Evolutionary conservation across 495 filamentous ascomycete species (phyloP), one percentile per base, ranked within the genome.

Genomic region (Cudoniella acicularis): DNA sequence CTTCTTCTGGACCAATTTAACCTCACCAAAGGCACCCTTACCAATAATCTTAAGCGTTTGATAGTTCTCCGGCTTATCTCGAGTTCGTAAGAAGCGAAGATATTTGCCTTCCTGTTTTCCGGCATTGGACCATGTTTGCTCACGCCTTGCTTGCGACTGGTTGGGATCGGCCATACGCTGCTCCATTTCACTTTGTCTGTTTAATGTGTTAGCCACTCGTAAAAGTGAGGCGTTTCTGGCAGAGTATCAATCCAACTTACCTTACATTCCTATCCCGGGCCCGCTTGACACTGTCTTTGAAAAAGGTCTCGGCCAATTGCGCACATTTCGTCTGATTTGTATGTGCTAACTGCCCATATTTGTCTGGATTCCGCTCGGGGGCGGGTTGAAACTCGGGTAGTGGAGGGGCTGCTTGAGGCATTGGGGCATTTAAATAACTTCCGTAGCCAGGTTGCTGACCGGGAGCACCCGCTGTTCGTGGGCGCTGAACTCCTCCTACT

Each of bases 11-110:
- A 99, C 94, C 56, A 99, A 80, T 72, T 92, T 93, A 52, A 99
- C 94, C 71, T 99, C 94, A 73, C 94, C 94, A 69, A 99, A 99
- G 13, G 94, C 94, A 70, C 94, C 94, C 81, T 98, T 99, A 67
- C 94, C 94, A 67, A 99, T 98, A 63, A 97, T 89, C 78, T 96
- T 98, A 70, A 97, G 81, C 6, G 94, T 97, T 61, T 84, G 81
- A 79, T 96, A 99, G 76, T 98, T 96, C 54, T 89, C 82, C 6
- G 94, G 91, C 66, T 84, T 85, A 66, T 97, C 91, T 71, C 90
- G 91, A 46, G 94, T 96, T 49, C 94, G 86, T 58, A 97, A 77
- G 79, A 98, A 96, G 40, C 94, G 91, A 55, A 99, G 79, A 73
- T 94, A 99, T 56, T 88, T 85, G 10, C 89, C 90, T 67, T 99